Percentiles rank a stretch among this genome's conserved stretches.
These are phyloP conservation scores for Boletus austroedulis DNA, from an alignment of 1,284 basidiomycete genomes.

Conservation along the genomic window DNA sequence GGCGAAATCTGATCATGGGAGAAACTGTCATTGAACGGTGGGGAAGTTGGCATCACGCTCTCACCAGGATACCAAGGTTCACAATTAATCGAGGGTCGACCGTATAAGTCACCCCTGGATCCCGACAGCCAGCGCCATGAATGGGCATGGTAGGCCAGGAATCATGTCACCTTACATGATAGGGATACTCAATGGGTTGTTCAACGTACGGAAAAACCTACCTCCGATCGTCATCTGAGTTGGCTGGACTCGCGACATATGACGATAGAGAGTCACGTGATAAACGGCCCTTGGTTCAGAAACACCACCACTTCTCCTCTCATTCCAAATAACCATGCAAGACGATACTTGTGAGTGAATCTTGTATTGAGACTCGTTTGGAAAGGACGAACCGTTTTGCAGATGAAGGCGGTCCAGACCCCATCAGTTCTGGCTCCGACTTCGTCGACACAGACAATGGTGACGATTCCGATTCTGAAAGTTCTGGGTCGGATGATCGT, in stretches of 20 bases:
- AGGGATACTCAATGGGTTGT: no score
- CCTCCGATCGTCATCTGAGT: no score
- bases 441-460: conserved; percentile 4
- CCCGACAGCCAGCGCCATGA: neutral
- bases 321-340: conserved; percentile 14
- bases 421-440: conserved; percentile 8
- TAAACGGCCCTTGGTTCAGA: no score
- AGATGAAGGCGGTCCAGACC: conserved; percentile 10
- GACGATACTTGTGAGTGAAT: conserved; percentile 23
- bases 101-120: neutral
- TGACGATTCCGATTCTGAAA: conserved; percentile 22
- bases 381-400: conserved; percentile 5
- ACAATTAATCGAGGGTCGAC: neutral
- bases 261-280: no score
- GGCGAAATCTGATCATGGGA: conserved; percentile 3
- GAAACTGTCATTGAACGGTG: neutral
- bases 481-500: conserved; percentile 22
- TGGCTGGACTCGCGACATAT: no score
- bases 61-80: neutral
- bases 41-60: neutral
- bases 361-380: neutral
- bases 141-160: neutral
- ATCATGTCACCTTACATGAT: neutral
- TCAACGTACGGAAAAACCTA: no score
- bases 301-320: neutral